These are phyloP conservation scores for Ceratocystis variospora DNA, from an alignment of 2,329 filamentous ascomycete genomes.

Conservation along the genomic window DNA sequence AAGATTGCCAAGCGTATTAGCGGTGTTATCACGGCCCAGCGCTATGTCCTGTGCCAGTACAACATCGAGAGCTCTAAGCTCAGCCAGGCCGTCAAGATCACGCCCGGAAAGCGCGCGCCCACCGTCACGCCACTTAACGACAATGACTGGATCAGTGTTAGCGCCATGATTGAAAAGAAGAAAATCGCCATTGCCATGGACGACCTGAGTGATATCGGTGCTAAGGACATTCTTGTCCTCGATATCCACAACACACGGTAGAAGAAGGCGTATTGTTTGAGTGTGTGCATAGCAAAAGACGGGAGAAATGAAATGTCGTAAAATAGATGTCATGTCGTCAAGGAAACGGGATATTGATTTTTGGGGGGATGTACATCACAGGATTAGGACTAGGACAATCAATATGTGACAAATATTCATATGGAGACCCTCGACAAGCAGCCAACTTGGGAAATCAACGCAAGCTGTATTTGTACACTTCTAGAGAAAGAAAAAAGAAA, in stretches of 20 bases:
- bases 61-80: constrained; percentile 68
- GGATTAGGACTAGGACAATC: constrained; percentile 1
- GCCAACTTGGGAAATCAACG: constrained; percentile 1
- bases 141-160: constrained; percentile 86
- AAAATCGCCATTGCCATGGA: constrained; percentile 79
- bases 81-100: constrained; percentile 56
- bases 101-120: constrained; percentile 84
- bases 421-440: not conserved
- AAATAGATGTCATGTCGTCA: not conserved
- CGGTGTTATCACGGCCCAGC: constrained; percentile 90
- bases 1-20: constrained; percentile 75
- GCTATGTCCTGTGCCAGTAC: constrained; percentile 90
- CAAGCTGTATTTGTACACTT: constrained; percentile 18
- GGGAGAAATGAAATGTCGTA: not conserved
- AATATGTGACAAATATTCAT: not conserved
- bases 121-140: constrained; percentile 83
- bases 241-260: constrained; percentile 68
- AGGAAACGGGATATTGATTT: not conserved
- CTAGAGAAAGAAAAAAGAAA: constrained; percentile 12
- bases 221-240: constrained; percentile 71
- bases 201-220: constrained; percentile 58
- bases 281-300: not conserved
- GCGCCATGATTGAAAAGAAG: constrained; percentile 84
- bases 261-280: not conserved
- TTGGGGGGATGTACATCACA: constrained; percentile 9